These are phyloP conservation scores for Pseudoturritis turrita DNA, from an alignment of 345 rosid species.

Conservation along the genomic window DNA sequence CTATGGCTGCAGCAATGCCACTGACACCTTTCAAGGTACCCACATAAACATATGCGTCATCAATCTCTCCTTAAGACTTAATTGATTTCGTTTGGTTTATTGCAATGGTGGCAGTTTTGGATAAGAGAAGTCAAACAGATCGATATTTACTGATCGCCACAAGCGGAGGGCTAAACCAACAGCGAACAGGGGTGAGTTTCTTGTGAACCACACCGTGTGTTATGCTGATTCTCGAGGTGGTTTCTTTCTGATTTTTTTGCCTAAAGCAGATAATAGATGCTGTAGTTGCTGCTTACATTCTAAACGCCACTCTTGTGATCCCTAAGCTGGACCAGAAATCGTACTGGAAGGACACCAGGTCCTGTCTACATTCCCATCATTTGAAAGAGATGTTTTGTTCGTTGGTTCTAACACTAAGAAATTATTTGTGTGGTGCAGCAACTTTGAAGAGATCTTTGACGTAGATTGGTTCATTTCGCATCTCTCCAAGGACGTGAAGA, in stretches of 20 bases:
- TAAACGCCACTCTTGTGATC: conserved; percentile 85
- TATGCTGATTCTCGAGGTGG: not conserved
- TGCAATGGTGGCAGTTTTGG: conserved; percentile 41
- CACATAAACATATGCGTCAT: not conserved
- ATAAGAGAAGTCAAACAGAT: conserved; percentile 44
- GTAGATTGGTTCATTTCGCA: conserved; percentile 73
- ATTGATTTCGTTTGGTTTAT: not conserved
- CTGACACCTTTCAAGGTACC: conserved; percentile 48
- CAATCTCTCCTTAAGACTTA: not conserved
- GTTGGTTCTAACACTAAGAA: not conserved
- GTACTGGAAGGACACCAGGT: conserved; percentile 93
- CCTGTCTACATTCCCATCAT: too few species aligned
- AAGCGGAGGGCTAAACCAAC: conserved; percentile 95
- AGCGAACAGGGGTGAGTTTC: conserved; percentile 78
- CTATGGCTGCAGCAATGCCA: conserved; percentile 77
- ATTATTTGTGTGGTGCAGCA: conserved; percentile 44
- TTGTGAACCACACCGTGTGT: not conserved
- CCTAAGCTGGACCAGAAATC: conserved; percentile 88
- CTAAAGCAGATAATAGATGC: conserved; percentile 75
- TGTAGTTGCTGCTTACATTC: conserved; percentile 86
- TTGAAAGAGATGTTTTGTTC: not conserved
- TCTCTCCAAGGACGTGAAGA: conserved; percentile 59
- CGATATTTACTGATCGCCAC: conserved; percentile 80
- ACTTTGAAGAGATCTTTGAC: conserved; percentile 76
- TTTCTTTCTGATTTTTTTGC: not conserved